Base-by-base conservation (phyloP, 106 monocot species). In the Dendrobium chrysotoxum region DNA sequence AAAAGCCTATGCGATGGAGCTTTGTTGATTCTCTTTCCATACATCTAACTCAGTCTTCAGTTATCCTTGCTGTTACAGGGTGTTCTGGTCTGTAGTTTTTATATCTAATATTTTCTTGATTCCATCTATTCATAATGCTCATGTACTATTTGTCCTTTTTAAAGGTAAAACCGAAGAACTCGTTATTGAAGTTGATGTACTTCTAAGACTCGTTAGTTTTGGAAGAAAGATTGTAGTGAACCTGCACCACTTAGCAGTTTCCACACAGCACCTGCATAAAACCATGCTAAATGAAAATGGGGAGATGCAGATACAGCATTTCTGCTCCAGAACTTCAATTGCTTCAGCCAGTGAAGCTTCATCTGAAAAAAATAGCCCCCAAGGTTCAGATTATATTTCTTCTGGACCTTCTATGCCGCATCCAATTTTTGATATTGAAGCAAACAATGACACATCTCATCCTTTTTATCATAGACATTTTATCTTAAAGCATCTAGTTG, bases 401-500 rank as follows among this genome's bases (percentile, higher is more conserved):
- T 0, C 28, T 17, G 73, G 10, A 40, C 46, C 87, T 70, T 39
- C 73, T 82, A 25, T 26, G 65, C 38, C 28, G 7, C 35, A 41
- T 40, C 12, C 81, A 80, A 20, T 39, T 83, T 84, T 45, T 83
- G 40, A 84, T 77, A 86, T 55, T 61, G 68, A 81, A 65, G 71
- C 31, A 18, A 75, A 53, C 20, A 84, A 70, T 73, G 55, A 28
- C 72, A 9, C 40, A 25, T 39, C 70, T 65, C 40, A 47, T 70
- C 78, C 81, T 65, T 79, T 79, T 68, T 78, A 68, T 53, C 38
- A 47, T 47, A 77, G 40, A 38, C 79, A 75, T 77, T 89, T 82
- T 73, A 91, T 96, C 12, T 75, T 93, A 78, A 85, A 91, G 53
- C 78, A 91, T 75, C 35, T 89, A 70, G 16, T 79, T 79, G 89